phyloP scores from a whole-genome alignment of 1,284 basidiomycete species.

The Cryptococcus sp. region DNA sequence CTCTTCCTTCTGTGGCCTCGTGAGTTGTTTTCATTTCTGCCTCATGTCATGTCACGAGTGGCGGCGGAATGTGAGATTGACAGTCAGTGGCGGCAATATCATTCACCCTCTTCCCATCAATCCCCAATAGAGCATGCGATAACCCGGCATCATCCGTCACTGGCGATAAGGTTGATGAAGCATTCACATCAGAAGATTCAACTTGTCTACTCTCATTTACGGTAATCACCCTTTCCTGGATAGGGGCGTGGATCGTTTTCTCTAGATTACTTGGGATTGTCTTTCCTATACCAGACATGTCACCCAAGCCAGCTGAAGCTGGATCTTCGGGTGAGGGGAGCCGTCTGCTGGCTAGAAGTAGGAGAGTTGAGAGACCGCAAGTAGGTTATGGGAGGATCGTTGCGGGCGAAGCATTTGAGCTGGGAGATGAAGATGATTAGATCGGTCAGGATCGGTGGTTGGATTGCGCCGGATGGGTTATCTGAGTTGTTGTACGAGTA shows the following conservation, averaged over 20 bases:
- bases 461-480: no score
- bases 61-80: neutral
- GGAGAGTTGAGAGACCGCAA: conserved; percentile 17
- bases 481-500: neutral
- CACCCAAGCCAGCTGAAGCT: neutral
- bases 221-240: conserved; percentile 26
- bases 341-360: neutral
- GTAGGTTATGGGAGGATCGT: conserved; percentile 30
- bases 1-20: conserved; percentile 37
- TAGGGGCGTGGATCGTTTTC: conserved; percentile 27
- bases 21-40: conserved; percentile 10
- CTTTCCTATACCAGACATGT: conserved; percentile 27
- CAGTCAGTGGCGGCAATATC: conserved; percentile 27
- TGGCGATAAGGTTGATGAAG: conserved; percentile 9
- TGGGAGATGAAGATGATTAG: conserved; percentile 32
- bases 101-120: conserved; percentile 33
- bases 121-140: conserved; percentile 27
- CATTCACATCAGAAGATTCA: conserved; percentile 4
- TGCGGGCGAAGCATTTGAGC: conserved; percentile 39
- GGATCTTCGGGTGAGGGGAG: neutral
- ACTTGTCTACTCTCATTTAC: conserved; percentile 20
- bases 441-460: no score
- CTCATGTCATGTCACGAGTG: neutral
- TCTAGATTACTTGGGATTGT: conserved; percentile 27
- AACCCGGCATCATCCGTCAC: conserved; percentile 22